phyloP scores from a whole-genome alignment of 306 rosid species.

The Chamaecrista fasciculata region DNA sequence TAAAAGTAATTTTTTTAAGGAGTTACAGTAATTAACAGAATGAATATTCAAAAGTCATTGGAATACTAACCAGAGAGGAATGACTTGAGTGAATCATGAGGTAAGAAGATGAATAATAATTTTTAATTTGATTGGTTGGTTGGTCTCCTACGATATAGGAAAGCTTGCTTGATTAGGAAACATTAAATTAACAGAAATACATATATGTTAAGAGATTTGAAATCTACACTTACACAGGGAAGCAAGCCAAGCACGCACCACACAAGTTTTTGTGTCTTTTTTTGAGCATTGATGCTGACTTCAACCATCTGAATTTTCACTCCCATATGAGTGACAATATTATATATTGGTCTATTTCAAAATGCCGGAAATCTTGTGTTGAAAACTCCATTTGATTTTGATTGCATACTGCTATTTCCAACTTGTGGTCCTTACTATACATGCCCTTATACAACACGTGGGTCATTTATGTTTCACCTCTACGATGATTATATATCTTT shows the following conservation, averaged over 20 bases:
- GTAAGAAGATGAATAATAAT: no score
- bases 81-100: no score
- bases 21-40: neutral
- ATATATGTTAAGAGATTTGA: slow-evolving; percentile 12
- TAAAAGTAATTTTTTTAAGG: no score
- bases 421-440: slow-evolving; percentile 30
- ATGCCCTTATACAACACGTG: slow-evolving; percentile 33
- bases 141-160: neutral
- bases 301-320: neutral
- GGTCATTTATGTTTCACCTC: slow-evolving; percentile 35
- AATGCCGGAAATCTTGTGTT: neutral
- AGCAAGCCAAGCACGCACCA: neutral
- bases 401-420: neutral
- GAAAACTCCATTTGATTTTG: slow-evolving; percentile 34
- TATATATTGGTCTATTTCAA: slow-evolving; percentile 24
- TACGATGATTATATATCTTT: no score
- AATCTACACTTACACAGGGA: slow-evolving; percentile 23
- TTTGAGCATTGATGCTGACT: slow-evolving; percentile 41
- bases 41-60: neutral
- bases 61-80: neutral
- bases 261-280: slow-evolving; percentile 17
- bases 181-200: neutral
- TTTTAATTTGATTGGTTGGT: neutral
- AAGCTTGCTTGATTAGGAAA: neutral
- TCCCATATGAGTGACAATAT: neutral